These are phyloP conservation scores for Neurospora sp. DNA, from an alignment of 495 filamentous ascomycete genomes.

Conservation along the genomic window DNA sequence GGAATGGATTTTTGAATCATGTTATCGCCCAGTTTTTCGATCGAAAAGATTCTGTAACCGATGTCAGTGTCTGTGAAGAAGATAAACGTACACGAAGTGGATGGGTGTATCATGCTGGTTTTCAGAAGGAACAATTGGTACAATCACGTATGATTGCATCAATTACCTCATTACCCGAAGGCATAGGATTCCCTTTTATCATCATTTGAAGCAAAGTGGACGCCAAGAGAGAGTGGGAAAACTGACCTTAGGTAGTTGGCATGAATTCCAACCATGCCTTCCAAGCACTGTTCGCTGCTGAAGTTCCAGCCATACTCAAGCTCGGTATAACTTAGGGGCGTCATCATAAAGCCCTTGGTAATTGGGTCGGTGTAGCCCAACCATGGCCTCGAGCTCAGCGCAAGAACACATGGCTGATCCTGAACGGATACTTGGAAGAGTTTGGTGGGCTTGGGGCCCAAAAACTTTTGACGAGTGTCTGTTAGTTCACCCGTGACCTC, in stretches of 20 bases:
- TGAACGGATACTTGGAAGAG: slow-evolving; percentile 81
- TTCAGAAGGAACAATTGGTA: slow-evolving; percentile 49
- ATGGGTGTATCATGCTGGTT: slow-evolving; percentile 14
- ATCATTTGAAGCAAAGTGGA: slow-evolving; percentile 48
- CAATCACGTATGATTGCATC: slow-evolving; percentile 19
- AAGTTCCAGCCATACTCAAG: slow-evolving; percentile 95
- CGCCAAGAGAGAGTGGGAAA: slow-evolving; percentile 4
- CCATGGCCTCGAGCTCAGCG: slow-evolving; percentile 85
- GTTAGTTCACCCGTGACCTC: slow-evolving; percentile 90
- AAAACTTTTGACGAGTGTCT: slow-evolving; percentile 86
- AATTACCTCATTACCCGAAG: slow-evolving; percentile 34
- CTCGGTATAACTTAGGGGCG: slow-evolving; percentile 76
- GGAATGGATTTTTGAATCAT: slow-evolving; percentile 80
- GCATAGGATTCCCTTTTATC: slow-evolving; percentile 48
- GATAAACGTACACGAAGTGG: neutral
- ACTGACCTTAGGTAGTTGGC: slow-evolving; percentile 80
- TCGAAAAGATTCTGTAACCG: slow-evolving; percentile 67
- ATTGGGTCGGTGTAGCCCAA: slow-evolving; percentile 79
- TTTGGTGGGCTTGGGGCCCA: slow-evolving; percentile 79
- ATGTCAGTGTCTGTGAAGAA: slow-evolving; percentile 11
- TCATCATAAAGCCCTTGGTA: slow-evolving; percentile 80
- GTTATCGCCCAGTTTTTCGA: slow-evolving; percentile 77
- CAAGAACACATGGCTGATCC: slow-evolving; percentile 76
- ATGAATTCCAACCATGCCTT: slow-evolving; percentile 95
- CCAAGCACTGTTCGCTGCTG: slow-evolving; percentile 80